These are phyloP conservation scores for Mycena floridula DNA, from an alignment of 768 basidiomycete species.

Conservation along the genomic window DNA sequence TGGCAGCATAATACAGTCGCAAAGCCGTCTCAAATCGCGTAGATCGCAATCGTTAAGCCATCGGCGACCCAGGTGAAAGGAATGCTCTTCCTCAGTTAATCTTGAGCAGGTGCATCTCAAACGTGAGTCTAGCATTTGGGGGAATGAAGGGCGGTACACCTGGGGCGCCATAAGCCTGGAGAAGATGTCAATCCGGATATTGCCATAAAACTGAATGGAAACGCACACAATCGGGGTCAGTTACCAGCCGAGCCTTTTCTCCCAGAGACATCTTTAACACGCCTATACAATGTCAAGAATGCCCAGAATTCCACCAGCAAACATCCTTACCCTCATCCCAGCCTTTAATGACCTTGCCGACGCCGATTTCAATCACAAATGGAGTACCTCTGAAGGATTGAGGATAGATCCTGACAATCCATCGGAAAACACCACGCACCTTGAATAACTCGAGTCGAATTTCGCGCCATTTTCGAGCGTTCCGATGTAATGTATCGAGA, in stretches of 20 bases:
- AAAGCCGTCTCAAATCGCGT: too few species aligned
- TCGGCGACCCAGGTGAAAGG: too few species aligned
- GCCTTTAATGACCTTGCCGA: conserved; percentile 79
- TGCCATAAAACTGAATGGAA: conserved; percentile 5
- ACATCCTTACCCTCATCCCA: conserved; percentile 77
- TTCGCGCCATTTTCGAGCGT: conserved; percentile 53
- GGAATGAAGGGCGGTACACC: conserved; percentile 82
- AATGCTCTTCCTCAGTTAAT: conserved; percentile 49
- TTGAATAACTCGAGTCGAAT: conserved; percentile 77
- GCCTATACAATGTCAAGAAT: conserved; percentile 38
- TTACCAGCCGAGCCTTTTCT: conserved; percentile 61
- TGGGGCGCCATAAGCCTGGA: conserved; percentile 63
- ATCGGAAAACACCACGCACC: conserved; percentile 36
- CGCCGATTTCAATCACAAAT: conserved; percentile 69
- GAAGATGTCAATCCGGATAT: conserved; percentile 3
- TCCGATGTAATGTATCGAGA: conserved; percentile 77
- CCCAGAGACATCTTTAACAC: conserved; percentile 75
- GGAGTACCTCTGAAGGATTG: conserved; percentile 38
- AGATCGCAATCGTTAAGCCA: too few species aligned
- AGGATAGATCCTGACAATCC: neutral
- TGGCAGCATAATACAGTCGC: too few species aligned
- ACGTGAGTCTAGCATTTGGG: conserved; percentile 63
- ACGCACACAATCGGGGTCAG: conserved; percentile 75
- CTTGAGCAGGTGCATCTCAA: conserved; percentile 78
- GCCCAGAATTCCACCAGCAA: neutral